These are phyloP conservation scores for Helotiales sp. DNA, from an alignment of 2,329 filamentous ascomycete genomes.

Conservation along the genomic window DNA sequence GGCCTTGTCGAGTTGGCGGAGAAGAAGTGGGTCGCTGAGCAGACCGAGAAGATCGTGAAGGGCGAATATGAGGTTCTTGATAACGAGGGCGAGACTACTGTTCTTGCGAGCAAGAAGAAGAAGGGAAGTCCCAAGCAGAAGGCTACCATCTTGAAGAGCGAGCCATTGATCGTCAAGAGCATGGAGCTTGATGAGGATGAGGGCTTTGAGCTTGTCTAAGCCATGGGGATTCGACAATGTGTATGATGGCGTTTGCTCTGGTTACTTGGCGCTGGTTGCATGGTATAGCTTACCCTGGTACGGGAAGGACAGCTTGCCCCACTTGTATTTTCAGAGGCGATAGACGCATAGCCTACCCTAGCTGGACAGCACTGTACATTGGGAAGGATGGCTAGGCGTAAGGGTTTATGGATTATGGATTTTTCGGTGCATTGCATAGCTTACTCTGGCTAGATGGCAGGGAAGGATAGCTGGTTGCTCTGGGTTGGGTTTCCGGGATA, in stretches of 20 bases:
- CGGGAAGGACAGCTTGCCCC: slow-evolving; percentile 28
- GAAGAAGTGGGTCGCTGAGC: slow-evolving; percentile 32
- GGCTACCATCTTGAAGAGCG: slow-evolving; percentile 17
- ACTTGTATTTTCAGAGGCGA: slow-evolving; percentile 1
- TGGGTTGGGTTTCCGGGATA: not conserved
- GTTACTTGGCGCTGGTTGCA: slow-evolving; percentile 9
- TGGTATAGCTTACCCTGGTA: slow-evolving; percentile 28
- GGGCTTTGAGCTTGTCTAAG: slow-evolving; percentile 36
- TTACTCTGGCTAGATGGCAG: slow-evolving; percentile 21
- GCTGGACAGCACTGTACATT: slow-evolving; percentile 16
- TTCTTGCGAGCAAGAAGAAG: slow-evolving; percentile 24
- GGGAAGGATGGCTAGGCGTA: slow-evolving; percentile 31
- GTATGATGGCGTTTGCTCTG: slow-evolving; percentile 14
- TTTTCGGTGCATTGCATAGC: slow-evolving; percentile 23
- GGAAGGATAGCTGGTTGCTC: slow-evolving; percentile 28
- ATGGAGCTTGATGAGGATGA: slow-evolving; percentile 32
- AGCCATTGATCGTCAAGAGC: slow-evolving; percentile 6
- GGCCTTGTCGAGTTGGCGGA: slow-evolving; percentile 35
- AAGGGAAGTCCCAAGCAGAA: slow-evolving; percentile 33
- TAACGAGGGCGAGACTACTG: slow-evolving; percentile 31
- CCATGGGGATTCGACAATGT: not conserved
- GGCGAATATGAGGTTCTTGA: slow-evolving; percentile 38
- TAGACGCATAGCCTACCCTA: slow-evolving; percentile 22
- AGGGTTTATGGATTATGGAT: slow-evolving; percentile 2
- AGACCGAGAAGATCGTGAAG: slow-evolving; percentile 35